A percentile compares a stretch with the other conserved stretches of the same genome.
Evolutionary conservation across 805 yeast genomes (phyloP).

Genomic region (Sugiyamaella smithiae): DNA sequence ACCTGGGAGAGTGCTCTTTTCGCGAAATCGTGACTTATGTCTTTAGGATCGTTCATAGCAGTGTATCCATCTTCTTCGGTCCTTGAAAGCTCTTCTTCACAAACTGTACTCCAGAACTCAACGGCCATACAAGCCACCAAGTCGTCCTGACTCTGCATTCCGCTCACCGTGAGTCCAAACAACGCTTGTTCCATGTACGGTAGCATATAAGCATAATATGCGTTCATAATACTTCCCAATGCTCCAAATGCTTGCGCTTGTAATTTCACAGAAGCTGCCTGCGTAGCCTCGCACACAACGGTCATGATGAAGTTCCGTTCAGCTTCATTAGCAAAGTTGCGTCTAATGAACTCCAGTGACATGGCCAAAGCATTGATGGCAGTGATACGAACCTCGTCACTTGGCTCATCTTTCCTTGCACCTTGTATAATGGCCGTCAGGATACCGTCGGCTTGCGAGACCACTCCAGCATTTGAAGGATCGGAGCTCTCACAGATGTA

Average conservation of each 20-base stretch:
- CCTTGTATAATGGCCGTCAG: constrained; percentile 96
- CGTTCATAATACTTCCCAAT: constrained; percentile 83
- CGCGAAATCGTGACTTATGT: constrained; percentile 83
- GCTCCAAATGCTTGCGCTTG: constrained; percentile 97
- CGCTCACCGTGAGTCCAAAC: constrained; percentile 78
- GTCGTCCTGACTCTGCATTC: constrained; percentile 83
- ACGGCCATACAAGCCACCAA: constrained; percentile 97
- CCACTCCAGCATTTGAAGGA: constrained; percentile 71
- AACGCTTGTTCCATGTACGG: constrained; percentile 97
- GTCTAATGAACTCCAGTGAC: constrained; percentile 84
- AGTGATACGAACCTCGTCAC: constrained; percentile 72
- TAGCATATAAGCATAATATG: constrained; percentile 86
- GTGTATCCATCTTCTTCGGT: constrained; percentile 38
- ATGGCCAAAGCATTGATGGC: constrained; percentile 90
- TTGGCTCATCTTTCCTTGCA: constrained; percentile 79
- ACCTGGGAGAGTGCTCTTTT: constrained; percentile 79
- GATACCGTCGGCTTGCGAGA: constrained; percentile 85
- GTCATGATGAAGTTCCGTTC: constrained; percentile 98
- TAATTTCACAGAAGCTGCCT: constrained; percentile 72
- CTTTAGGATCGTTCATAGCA: constrained; percentile 46
- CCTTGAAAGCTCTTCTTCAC: constrained; percentile 84
- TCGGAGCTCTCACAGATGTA: constrained; percentile 95
- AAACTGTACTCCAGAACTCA: constrained; percentile 99
- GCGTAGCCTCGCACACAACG: constrained; percentile 99
- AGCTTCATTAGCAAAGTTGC: constrained; percentile 87